phyloP scores from a whole-genome alignment of 208 protist species.

The Trichomonas vaginalis region DNA sequence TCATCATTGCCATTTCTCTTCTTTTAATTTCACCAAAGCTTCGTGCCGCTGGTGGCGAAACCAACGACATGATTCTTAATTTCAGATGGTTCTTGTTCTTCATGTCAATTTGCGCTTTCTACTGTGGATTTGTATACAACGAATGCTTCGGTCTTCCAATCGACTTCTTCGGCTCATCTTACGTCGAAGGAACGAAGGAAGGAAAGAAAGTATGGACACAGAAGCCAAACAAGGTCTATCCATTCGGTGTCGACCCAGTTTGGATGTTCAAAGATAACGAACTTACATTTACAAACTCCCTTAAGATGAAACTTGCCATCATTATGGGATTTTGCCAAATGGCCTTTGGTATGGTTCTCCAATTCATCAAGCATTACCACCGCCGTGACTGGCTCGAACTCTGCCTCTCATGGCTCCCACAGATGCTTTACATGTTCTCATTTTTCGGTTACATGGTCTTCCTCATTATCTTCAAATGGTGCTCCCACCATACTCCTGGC shows the following conservation, averaged over 20 bases:
- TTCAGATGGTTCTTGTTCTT: constrained; percentile 75
- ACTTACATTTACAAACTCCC: constrained; percentile 82
- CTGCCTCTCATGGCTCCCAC: constrained; percentile 63
- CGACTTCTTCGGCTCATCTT: constrained; percentile 25
- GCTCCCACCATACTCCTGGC: constrained; percentile 30
- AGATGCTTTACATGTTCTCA: constrained; percentile 73
- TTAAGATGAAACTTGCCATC: constrained; percentile 96
- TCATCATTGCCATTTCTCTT: constrained; percentile 14
- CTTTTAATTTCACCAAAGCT: not conserved
- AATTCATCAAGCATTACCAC: constrained; percentile 57
- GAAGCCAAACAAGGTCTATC: not conserved
- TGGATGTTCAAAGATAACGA: constrained; percentile 61
- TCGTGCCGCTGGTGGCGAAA: not conserved
- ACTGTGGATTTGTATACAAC: constrained; percentile 89
- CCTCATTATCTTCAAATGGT: constrained; percentile 90
- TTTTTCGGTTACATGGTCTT: constrained; percentile 74
- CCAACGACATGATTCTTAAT: not conserved
- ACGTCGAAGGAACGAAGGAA: not conserved
- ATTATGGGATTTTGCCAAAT: constrained; percentile 66
- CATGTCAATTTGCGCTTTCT: constrained; percentile 80
- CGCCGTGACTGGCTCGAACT: not conserved
- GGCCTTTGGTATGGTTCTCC: constrained; percentile 72
- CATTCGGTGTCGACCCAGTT: constrained; percentile 50
- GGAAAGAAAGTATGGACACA: not conserved
- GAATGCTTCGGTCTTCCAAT: constrained; percentile 63